Base-by-base conservation (phyloP, 345 rosid species). In the Eucalyptus sp. region DNA sequence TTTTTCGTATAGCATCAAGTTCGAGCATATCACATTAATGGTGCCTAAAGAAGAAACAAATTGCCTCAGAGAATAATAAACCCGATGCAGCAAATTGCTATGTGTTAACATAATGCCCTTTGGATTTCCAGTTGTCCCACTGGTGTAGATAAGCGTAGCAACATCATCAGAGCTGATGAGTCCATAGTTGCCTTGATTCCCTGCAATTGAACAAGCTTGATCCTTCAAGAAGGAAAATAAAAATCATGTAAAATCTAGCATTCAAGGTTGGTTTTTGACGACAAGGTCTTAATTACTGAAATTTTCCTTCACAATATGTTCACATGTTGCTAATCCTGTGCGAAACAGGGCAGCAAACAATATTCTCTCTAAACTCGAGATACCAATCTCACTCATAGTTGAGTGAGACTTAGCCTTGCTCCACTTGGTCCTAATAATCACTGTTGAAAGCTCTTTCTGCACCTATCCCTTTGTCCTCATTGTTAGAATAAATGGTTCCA, bases 101-200 rank as follows among this genome's bases (percentile, higher is more conserved):
- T 96, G 99, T 7, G 99, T 96, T 90, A 97, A 95, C 98, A 96
- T 93, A 88, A 97, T 97, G 71, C 99, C 99, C 95, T 97, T 97
- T 41, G 99, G n/a, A 91, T 96, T 95, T 86, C 98, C 97, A 44
- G 98, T 95, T 89, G 99, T 96, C 91, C 99, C 99, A 86, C 99
- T 97, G 50, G 98, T 96, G 91, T 97, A 97, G 37, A 96, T 91
- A 87, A 96, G 92, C 8, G 98, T 94, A 54, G 99, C 99, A 83
- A 91, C 90, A 91, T 97, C 97, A 89, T 96, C 94, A 88, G 96
- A 90, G 89, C 90, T 41, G 86, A 97, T 97, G 90, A 90, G 89
- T 84, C 94, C 94, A 86, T 92, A 95, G 88, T 81, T 90, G 90
- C 90, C 94, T 29, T 88, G 90, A 68, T 90, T 76, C 86, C 95